These are phyloP conservation scores for Suillus spraguei DNA, from an alignment of 768 basidiomycete species.

Conservation along the genomic window DNA sequence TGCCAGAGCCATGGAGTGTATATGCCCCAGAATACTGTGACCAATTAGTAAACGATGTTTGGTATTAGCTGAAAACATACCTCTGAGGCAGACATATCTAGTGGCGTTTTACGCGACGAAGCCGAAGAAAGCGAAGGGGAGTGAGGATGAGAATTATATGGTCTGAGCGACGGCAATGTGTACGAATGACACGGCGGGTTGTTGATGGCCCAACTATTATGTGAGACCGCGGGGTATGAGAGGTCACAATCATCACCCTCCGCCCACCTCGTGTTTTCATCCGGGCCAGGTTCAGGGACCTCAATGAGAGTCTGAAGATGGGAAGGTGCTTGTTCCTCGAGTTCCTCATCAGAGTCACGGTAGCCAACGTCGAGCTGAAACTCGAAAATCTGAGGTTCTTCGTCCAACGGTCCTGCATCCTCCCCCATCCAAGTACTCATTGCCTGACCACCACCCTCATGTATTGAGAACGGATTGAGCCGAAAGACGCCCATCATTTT, in stretches of 20 bases:
- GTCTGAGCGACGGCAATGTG: conserved; percentile 31
- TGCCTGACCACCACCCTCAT: conserved; percentile 48
- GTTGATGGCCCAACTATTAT: conserved; percentile 32
- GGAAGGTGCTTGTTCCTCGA: conserved; percentile 20
- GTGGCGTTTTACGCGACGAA: conserved; percentile 28
- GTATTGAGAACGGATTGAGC: conserved; percentile 75
- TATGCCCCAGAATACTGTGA: conserved; percentile 27
- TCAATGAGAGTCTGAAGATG: conserved; percentile 16
- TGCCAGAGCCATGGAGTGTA: conserved; percentile 26
- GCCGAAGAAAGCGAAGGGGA: conserved; percentile 30
- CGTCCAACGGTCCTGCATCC: conserved; percentile 59
- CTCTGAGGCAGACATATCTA: conserved; percentile 29
- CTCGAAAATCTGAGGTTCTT: conserved; percentile 64
- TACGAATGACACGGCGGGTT: conserved; percentile 28
- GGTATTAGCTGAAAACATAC: conserved; percentile 18
- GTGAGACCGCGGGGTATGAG: conserved; percentile 26
- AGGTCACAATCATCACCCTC: conserved; percentile 22
- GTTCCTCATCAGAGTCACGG: conserved; percentile 21
- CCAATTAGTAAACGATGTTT: background rate
- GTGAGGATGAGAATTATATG: conserved; percentile 29
- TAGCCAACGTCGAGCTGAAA: conserved; percentile 55
- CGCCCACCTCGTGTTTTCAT: conserved; percentile 26
- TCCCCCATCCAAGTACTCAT: conserved; percentile 47
- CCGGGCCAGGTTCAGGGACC: conserved; percentile 17
- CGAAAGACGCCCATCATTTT: conserved; percentile 79